phyloP scores from a whole-genome alignment of 106 monocot species.

The Phalaenopsis aphrodite region DNA sequence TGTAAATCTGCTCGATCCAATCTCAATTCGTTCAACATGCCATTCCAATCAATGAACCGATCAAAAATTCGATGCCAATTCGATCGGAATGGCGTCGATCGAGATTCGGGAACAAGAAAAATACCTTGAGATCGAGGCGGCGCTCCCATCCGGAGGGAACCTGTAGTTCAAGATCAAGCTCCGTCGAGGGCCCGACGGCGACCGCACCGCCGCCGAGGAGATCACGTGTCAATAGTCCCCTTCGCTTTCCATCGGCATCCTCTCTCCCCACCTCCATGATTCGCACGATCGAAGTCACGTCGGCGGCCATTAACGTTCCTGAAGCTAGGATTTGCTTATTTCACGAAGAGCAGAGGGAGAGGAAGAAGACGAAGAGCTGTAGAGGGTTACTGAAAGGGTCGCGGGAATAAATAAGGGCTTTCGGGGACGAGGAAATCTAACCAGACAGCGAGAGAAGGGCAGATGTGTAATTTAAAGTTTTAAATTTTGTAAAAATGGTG shows the following conservation, averaged over 20 bases:
- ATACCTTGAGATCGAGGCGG: constrained; percentile 19
- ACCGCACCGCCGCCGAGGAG: constrained; percentile 17
- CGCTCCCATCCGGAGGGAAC: constrained; percentile 18
- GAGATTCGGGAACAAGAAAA: neutral
- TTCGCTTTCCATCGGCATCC: neutral
- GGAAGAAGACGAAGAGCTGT: neutral
- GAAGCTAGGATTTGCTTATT: neutral
- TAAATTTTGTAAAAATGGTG: neutral
- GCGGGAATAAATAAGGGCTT: neutral
- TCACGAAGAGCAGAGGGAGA: neutral
- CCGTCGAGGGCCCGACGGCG: constrained; percentile 4
- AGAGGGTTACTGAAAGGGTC: neutral
- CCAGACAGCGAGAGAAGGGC: neutral
- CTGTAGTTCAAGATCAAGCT: constrained; percentile 29
- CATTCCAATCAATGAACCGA: too few relatives aligned
- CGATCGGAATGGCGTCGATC: neutral
- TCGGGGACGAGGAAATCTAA: neutral
- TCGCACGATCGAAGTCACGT: constrained; percentile 19
- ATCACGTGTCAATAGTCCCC: constrained; percentile 19
- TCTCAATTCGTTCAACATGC: too few relatives aligned
- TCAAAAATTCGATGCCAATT: neutral
- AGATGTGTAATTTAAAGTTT: neutral
- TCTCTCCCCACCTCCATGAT: constrained; percentile 10
- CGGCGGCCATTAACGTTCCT: constrained; percentile 22
- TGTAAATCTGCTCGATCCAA: too few relatives aligned